These are phyloP conservation scores for Jackrogersella multiformis DNA, from an alignment of 495 filamentous ascomycete species.

Conservation along the genomic window DNA sequence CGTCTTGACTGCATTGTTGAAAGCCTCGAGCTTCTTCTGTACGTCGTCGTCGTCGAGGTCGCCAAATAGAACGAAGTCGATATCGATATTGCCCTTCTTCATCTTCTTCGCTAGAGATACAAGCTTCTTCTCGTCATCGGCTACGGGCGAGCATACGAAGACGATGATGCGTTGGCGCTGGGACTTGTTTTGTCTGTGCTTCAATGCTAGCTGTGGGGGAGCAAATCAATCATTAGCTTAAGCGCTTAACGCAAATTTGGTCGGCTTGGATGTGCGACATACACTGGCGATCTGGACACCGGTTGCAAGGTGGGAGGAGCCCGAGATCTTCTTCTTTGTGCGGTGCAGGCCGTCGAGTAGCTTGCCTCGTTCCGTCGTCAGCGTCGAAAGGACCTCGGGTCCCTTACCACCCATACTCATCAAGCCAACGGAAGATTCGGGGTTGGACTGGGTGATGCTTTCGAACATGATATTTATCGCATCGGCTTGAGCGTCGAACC, in stretches of 20 bases:
- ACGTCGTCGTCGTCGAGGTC: constrained; percentile 90
- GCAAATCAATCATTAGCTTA: constrained; percentile 31
- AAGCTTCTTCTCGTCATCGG: constrained; percentile 85
- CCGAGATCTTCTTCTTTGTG: constrained; percentile 96
- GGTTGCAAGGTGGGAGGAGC: constrained; percentile 84
- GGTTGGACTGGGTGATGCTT: constrained; percentile 91
- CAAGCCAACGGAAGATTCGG: constrained; percentile 94
- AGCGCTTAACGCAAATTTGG: background rate
- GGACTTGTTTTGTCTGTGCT: constrained; percentile 96
- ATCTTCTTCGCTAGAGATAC: constrained; percentile 94
- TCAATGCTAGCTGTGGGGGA: constrained; percentile 82
- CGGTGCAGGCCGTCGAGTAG: constrained; percentile 92
- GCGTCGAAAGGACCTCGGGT: constrained; percentile 93
- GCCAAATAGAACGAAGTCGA: constrained; percentile 94
- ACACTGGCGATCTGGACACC: constrained; percentile 94
- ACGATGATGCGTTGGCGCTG: constrained; percentile 95
- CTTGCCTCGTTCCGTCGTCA: constrained; percentile 94
- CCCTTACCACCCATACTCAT: constrained; percentile 99
- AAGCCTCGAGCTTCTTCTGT: constrained; percentile 85
- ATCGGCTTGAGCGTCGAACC: constrained; percentile 95
- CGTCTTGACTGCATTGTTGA: constrained; percentile 90
- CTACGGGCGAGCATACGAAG: constrained; percentile 92
- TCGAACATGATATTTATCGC: constrained; percentile 94
- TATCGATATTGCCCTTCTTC: constrained; percentile 93
- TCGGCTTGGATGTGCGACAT: constrained; percentile 51